Evolutionary conservation across 768 basidiomycete species (phyloP).

Genomic region (Ramaria rubella): DNA sequence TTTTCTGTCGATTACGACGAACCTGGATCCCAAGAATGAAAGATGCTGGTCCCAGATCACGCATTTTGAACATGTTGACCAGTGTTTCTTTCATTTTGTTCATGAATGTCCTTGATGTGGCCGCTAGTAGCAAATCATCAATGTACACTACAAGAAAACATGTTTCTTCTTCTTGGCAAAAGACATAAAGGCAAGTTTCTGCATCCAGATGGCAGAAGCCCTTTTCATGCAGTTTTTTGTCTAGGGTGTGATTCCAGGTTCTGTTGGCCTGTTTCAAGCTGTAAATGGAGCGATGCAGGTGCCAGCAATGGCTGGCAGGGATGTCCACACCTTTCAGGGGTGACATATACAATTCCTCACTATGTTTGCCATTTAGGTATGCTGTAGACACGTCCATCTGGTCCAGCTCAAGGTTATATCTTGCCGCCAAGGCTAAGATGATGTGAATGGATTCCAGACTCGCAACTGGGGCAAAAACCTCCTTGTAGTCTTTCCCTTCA

Average conservation of each 20-base stretch:
- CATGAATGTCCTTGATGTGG: not conserved
- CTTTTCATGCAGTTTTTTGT: constrained; percentile 12
- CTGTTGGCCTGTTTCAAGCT: constrained; percentile 22
- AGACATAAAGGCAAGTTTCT: no score
- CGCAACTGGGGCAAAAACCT: no score
- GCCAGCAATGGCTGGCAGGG: constrained; percentile 13
- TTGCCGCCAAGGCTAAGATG: constrained; percentile 22
- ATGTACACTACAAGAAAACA: no score
- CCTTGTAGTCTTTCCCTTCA: constrained; percentile 23
- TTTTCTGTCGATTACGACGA: no score
- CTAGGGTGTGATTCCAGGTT: constrained; percentile 27
- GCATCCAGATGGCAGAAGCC: no score
- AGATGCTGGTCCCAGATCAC: not conserved
- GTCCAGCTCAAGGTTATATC: constrained; percentile 22
- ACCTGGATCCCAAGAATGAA: not conserved
- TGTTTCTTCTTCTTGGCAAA: no score
- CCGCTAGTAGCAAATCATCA: constrained; percentile 9
- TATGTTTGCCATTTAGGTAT: no score
- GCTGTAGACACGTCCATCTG: constrained; percentile 27
- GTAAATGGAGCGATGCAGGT: constrained; percentile 16
- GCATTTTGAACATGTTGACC: not conserved
- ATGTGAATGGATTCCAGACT: constrained; percentile 28
- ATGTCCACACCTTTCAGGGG: constrained; percentile 18
- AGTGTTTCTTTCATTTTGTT: not conserved
- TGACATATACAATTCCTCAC: constrained; percentile 29